These are phyloP conservation scores for Chlorella sp. DNA, from an alignment of 139 green algal species.

Conservation along the genomic window DNA sequence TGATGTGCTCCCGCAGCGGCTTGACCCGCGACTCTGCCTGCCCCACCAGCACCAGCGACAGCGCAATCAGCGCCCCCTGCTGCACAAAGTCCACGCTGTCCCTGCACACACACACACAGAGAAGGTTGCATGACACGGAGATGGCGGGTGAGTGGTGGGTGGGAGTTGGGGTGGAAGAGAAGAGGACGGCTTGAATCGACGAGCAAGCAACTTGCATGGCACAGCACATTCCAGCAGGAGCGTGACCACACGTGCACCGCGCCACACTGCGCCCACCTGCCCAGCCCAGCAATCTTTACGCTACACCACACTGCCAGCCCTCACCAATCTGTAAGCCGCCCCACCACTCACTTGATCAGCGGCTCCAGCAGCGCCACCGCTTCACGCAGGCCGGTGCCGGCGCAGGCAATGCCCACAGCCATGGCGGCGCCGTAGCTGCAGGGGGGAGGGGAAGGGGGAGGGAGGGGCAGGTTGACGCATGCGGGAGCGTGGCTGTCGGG, in stretches of 20 bases:
- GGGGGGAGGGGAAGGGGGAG: neutral
- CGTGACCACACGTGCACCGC: neutral
- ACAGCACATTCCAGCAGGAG: neutral
- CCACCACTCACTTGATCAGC: constrained; percentile 61
- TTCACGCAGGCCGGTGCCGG: constrained; percentile 81
- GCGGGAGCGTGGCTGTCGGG: neutral
- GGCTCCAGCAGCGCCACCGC: constrained; percentile 89
- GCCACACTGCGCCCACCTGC: too few relatives aligned
- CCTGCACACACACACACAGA: constrained; percentile 13
- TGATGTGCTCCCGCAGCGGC: constrained; percentile 76
- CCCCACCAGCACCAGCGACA: constrained; percentile 91
- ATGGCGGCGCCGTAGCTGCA: constrained; percentile 95
- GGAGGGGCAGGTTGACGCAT: neutral
- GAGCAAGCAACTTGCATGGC: neutral
- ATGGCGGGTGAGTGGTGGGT: neutral
- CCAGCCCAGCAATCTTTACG: neutral
- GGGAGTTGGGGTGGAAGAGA: neutral
- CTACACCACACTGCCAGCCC: neutral
- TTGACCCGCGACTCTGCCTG: constrained; percentile 75
- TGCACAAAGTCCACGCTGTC: constrained; percentile 95
- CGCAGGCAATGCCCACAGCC: constrained; percentile 95
- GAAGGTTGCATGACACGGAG: neutral
- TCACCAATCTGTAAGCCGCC: neutral
- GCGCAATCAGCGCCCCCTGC: constrained; percentile 93
- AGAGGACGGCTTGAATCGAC: neutral